Evolutionary conservation across 106 monocot genomes (phyloP).

Genomic region (Dactylorhiza incarnata): DNA sequence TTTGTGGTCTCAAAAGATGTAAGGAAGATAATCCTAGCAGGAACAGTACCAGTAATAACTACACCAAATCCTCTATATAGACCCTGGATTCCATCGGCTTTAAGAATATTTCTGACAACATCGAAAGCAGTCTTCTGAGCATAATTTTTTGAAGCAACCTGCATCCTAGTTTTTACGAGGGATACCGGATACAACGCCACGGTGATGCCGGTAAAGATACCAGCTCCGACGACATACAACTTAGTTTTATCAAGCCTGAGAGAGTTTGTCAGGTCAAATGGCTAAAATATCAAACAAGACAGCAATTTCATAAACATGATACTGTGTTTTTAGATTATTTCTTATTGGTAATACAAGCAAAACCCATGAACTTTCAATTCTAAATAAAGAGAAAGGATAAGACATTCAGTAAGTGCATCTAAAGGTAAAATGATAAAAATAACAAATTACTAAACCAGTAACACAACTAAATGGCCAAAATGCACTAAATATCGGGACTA

Average conservation of each 20-base stretch:
- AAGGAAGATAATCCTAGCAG: conserved; percentile 94
- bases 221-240: conserved; percentile 86
- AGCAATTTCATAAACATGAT: background rate
- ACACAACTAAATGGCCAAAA: no score
- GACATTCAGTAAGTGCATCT: background rate
- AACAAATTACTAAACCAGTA: no score
- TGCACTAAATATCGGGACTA: no score
- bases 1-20: conserved; percentile 88
- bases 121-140: conserved; percentile 64
- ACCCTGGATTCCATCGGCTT: conserved; percentile 75
- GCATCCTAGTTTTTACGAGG: conserved; percentile 92
- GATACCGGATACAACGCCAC: conserved; percentile 83
- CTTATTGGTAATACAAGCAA: no score
- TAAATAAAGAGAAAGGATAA: background rate
- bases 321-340: background rate
- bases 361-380: background rate
- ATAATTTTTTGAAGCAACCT: conserved; percentile 80
- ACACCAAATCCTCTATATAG: conserved; percentile 94
- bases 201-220: conserved; percentile 83
- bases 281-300: background rate
- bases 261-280: background rate
- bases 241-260: conserved; percentile 97
- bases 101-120: conserved; percentile 72
- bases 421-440: background rate
- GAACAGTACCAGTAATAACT: conserved; percentile 81